phyloP scores from a whole-genome alignment of 2,329 filamentous ascomycete species.

The Rutstroemia sp. region DNA sequence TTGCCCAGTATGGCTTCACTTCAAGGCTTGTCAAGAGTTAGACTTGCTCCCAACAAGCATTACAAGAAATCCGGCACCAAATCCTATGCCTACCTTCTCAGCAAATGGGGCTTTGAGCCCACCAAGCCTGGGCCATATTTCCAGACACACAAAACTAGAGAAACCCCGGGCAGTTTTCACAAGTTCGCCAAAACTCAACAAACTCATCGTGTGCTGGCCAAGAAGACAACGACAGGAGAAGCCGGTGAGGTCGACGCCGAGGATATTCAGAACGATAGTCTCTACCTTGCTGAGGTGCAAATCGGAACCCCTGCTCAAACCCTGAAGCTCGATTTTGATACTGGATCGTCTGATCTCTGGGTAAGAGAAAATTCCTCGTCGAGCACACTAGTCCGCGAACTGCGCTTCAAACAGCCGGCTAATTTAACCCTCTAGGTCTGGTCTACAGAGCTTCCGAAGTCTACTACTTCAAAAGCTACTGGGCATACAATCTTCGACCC shows the following conservation, averaged over 20 bases:
- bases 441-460: slow-evolving; percentile 41
- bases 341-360: slow-evolving; percentile 64
- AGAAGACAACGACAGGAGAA: slow-evolving; percentile 32
- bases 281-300: too few species aligned
- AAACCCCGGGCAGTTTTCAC: slow-evolving; percentile 37
- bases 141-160: slow-evolving; percentile 36
- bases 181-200: slow-evolving; percentile 42
- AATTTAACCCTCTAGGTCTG: slow-evolving; percentile 37
- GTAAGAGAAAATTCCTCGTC: slow-evolving; percentile 32
- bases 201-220: slow-evolving; percentile 40
- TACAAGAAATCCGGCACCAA: slow-evolving; percentile 53
- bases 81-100: slow-evolving; percentile 53
- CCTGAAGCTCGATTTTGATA: slow-evolving; percentile 60
- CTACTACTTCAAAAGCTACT: slow-evolving; percentile 27
- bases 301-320: slow-evolving; percentile 60
- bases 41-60: slow-evolving; percentile 48
- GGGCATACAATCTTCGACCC: slow-evolving; percentile 53
- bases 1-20: slow-evolving; percentile 24
- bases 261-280: slow-evolving; percentile 60
- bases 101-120: slow-evolving; percentile 56
- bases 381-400: too few species aligned
- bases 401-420: not conserved
- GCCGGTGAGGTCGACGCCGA: slow-evolving; percentile 48
- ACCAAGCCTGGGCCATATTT: slow-evolving; percentile 56
- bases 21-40: slow-evolving; percentile 36